Base-by-base conservation (phyloP, 768 basidiomycete genomes). In the Rhodotorula sphaerocarpa region DNA sequence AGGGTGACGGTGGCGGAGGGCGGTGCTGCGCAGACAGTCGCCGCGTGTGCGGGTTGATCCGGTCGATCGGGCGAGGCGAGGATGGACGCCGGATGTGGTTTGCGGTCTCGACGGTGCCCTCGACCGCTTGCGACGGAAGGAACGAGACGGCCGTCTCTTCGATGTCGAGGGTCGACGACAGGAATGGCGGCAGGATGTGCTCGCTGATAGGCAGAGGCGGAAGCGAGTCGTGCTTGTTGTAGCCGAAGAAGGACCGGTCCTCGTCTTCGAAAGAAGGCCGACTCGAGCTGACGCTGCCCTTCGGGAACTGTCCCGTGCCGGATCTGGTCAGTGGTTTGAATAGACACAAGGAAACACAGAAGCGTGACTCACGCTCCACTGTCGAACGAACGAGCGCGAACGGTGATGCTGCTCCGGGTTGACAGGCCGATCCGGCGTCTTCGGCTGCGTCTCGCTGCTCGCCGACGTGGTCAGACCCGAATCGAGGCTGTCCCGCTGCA, bases 271-370 rank as follows among this genome's bases (percentile, higher is more conserved):
- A 30, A 39, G 63, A 65, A n/a, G 51, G 30, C 23, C 63, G 63
- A 0, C 56, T 50, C 44, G 63, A 61, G 43, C 50, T 60, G 33
- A 65, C 44, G 45, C 60, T 65, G 43, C 63, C 63, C 39, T 59
- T 57, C 15, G 67, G 67, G 59, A 68, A 68, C 67, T 68, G 58
- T n/a, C n/a, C n/a, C n/a, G n/a, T n/a, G n/a, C n/a, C n/a, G n/a
- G n/a, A n/a, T n/a, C n/a, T n/a, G n/a, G n/a, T n/a, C n/a, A n/a
- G n/a, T n/a, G n/a, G n/a, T n/a, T n/a, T n/a, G n/a, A n/a, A n/a
- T n/a, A n/a, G n/a, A n/a, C n/a, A n/a, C n/a, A n/a, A 31, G 28
- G 41, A 11, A 27, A 0, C 46, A 33, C 44, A 36, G 4, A 25
- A 30, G 9, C 36, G 16, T 2, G 20, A 61, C 67, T 57, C 44